Evolutionary conservation across 768 basidiomycete species (phyloP), one percentile per base, ranked within the genome.

Genomic region (Fibroporia radiculosa): DNA sequence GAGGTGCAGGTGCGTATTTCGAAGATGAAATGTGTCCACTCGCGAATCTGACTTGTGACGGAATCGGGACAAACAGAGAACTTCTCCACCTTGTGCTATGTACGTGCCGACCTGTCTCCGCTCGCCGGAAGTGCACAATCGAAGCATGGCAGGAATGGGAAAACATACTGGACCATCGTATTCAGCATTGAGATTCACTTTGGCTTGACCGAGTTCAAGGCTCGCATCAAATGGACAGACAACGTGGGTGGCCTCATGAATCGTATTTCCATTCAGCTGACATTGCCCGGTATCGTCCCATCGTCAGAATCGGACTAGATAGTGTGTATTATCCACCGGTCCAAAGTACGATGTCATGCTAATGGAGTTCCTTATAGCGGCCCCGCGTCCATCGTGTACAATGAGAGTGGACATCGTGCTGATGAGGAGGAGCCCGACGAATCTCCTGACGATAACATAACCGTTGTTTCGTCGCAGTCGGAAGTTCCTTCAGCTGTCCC

Each of bases 121-220:
- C 65, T 89, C 40, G 79, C 74, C 33, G 74, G 79, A 16, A 86
- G 82, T 51, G 84, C 85, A 1, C 75, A 78, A 52, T 66, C 85
- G 1, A 87, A 85, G 56, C 59, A 64, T 4, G 78, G 83, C 1
- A 75, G 62, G 52, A 74, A 71, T 36, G 80, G 82, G 40, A 84
- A 79, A 65, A 78, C 72, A 10, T 88, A 86, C 51, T 89, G 84
- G 84, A 87, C 80, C 12, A 86, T 89, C 48, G 80, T 89, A 14
- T 89, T 89, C 61, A 83, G 81, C 24, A 80, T 89, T 24, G 85
- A 87, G 58, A 86, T 89, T 44, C 84, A 86, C 56, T 88, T 89
- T 47, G 84, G 85, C 25, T 57, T 88, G 49, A 89, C 85, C 0
- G 85, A 89, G 61, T 89, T 89, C 66, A 82, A 69, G 58, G 84